Percentiles rank a stretch among this genome's conserved stretches.
phyloP scores from a whole-genome alignment of 768 basidiomycete species.

The Lanmaoa pseudosensibilis region DNA sequence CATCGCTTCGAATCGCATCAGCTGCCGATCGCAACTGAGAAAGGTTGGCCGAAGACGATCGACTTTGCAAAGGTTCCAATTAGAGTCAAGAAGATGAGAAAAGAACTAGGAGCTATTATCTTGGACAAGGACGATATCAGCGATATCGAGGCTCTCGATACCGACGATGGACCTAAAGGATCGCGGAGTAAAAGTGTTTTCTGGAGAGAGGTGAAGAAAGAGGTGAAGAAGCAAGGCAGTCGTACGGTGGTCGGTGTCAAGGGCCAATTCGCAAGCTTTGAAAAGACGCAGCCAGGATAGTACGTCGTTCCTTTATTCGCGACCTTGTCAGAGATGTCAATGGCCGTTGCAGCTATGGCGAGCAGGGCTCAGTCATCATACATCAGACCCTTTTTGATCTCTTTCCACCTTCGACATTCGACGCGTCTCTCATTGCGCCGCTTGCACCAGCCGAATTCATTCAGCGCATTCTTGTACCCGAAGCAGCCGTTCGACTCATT shows the following conservation, averaged over 20 bases:
- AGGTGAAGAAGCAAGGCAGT: constrained; percentile 64
- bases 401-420: constrained; percentile 63
- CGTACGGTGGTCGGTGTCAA: constrained; percentile 65
- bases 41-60: constrained; percentile 77
- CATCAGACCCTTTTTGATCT: constrained; percentile 72
- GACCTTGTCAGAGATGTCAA: not conserved
- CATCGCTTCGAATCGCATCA: constrained; percentile 76
- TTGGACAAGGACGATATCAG: constrained; percentile 38
- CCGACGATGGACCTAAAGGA: constrained; percentile 10
- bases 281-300: constrained; percentile 89
- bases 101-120: constrained; percentile 50
- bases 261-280: constrained; percentile 77
- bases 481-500: constrained; percentile 80
- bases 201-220: constrained; percentile 65
- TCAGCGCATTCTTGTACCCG: constrained; percentile 85
- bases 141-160: constrained; percentile 19
- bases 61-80: constrained; percentile 56
- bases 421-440: constrained; percentile 55
- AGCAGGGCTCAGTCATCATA: constrained; percentile 79
- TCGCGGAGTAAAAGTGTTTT: constrained; percentile 52
- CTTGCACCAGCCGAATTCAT: constrained; percentile 77
- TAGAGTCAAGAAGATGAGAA: constrained; percentile 54
- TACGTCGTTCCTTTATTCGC: constrained; percentile 41
- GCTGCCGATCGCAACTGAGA: constrained; percentile 65
- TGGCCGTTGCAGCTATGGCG: constrained; percentile 66